Evolutionary conservation across 208 protist species (phyloP).

Genomic region (Leishmania major): DNA sequence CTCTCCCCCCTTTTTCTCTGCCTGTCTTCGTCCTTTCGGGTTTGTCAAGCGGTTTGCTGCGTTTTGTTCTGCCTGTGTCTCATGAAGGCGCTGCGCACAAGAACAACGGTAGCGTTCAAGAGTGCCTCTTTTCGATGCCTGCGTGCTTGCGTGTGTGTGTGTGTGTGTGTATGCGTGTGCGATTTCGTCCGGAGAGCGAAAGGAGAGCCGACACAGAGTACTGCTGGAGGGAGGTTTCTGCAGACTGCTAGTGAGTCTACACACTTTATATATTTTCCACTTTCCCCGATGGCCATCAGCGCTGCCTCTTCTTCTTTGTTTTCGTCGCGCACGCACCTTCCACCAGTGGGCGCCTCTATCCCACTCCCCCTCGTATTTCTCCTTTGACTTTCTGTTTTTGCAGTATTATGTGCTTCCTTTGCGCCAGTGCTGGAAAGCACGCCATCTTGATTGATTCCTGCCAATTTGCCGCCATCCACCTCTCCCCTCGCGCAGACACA

Average conservation of each 20-base stretch:
- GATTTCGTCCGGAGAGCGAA: background rate
- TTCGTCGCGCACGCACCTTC: background rate
- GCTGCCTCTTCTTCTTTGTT: background rate
- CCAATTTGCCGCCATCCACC: too few relatives aligned
- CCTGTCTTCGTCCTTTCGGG: background rate
- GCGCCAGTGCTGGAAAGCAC: too few relatives aligned
- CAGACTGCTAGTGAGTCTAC: background rate
- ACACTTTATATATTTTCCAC: background rate
- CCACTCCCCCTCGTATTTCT: background rate
- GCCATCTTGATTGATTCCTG: too few relatives aligned
- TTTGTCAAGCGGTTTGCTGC: background rate
- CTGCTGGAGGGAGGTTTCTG: background rate
- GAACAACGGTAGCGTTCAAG: background rate
- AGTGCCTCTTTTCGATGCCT: background rate
- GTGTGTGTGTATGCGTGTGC: background rate
- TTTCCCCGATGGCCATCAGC: background rate
- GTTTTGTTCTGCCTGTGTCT: background rate
- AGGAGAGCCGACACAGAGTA: background rate
- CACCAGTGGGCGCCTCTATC: background rate
- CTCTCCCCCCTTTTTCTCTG: background rate
- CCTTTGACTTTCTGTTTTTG: too few relatives aligned
- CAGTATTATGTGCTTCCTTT: too few relatives aligned
- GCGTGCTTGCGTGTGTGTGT: background rate
- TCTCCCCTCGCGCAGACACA: background rate
- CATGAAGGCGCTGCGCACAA: background rate